Percentiles rank a stretch among this genome's conserved stretches.
phyloP scores from a whole-genome alignment of 2,329 filamentous ascomycete genomes.

The Colletotrichum sp. region DNA sequence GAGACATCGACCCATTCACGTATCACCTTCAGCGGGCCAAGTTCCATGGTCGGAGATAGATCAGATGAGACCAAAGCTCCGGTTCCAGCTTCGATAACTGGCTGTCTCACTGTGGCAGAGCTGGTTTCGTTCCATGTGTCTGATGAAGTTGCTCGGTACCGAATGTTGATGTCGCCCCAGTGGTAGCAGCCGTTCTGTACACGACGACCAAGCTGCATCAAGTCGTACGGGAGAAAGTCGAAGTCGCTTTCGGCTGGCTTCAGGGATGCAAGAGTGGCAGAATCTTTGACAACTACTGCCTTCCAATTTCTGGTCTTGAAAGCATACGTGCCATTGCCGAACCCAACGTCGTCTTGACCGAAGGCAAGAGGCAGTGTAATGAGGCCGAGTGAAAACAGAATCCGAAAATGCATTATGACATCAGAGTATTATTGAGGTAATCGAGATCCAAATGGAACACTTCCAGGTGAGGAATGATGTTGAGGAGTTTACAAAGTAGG shows the following conservation, averaged over 20 bases:
- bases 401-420: not conserved
- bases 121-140: slow-evolving; percentile 50
- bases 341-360: slow-evolving; percentile 38
- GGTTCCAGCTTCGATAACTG: slow-evolving; percentile 46
- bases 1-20: slow-evolving; percentile 54
- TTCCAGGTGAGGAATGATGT: rapidly evolving
- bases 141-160: slow-evolving; percentile 47
- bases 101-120: slow-evolving; percentile 44
- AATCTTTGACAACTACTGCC: slow-evolving; percentile 43
- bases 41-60: slow-evolving; percentile 44
- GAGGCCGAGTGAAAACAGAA: rapidly evolving
- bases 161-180: slow-evolving; percentile 60
- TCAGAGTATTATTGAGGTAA: rapidly evolving
- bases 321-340: slow-evolving; percentile 42
- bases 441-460: too few species aligned
- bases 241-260: slow-evolving; percentile 44
- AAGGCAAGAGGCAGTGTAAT: not conserved
- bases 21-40: slow-evolving; percentile 48
- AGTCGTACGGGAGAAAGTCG: slow-evolving; percentile 60
- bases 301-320: slow-evolving; percentile 46
- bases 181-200: slow-evolving; percentile 60
- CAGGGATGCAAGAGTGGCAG: slow-evolving; percentile 53
- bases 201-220: slow-evolving; percentile 42
- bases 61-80: slow-evolving; percentile 59
- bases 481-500: too few species aligned